phyloP scores from a whole-genome alignment of 306 rosid genomes.

The Begonia fuchsioides region DNA sequence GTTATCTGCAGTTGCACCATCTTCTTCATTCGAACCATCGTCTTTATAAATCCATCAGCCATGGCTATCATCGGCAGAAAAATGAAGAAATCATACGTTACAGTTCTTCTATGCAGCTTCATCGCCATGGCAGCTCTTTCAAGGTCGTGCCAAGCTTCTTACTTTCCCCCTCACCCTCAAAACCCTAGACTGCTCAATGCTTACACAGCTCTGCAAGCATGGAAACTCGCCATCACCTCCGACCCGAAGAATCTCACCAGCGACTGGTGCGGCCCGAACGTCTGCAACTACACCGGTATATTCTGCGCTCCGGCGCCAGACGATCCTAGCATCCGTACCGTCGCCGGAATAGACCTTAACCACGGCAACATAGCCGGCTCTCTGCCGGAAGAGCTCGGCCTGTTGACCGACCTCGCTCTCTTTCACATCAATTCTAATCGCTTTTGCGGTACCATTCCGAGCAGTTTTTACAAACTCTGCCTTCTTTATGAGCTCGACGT shows the following conservation, averaged over 20 bases:
- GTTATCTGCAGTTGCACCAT: no score
- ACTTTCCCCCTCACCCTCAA: conserved; percentile 12
- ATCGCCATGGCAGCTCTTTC: conserved; percentile 13
- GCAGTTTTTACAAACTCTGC: conserved; percentile 18
- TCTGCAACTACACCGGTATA: conserved; percentile 76
- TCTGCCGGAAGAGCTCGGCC: conserved; percentile 59
- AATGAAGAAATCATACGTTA: no score
- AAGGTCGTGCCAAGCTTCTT: conserved; percentile 13
- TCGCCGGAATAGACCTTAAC: conserved; percentile 84
- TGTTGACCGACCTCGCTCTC: conserved; percentile 51
- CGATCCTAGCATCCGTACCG: conserved; percentile 43
- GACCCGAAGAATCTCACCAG: conserved; percentile 58
- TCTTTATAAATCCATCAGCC: no score
- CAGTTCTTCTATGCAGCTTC: background rate
- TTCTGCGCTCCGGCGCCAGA: conserved; percentile 63
- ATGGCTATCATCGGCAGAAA: no score
- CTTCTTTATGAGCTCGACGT: conserved; percentile 56
- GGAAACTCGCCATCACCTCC: conserved; percentile 52
- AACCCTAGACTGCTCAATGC: conserved; percentile 68
- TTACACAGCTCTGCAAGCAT: conserved; percentile 64
- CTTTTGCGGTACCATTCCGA: conserved; percentile 55
- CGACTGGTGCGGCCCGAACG: conserved; percentile 57
- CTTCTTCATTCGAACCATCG: no score
- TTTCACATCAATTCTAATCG: conserved; percentile 72
- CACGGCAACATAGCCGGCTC: conserved; percentile 50